phyloP scores from a whole-genome alignment of 805 yeast genomes.

The Candida nemodendra region DNA sequence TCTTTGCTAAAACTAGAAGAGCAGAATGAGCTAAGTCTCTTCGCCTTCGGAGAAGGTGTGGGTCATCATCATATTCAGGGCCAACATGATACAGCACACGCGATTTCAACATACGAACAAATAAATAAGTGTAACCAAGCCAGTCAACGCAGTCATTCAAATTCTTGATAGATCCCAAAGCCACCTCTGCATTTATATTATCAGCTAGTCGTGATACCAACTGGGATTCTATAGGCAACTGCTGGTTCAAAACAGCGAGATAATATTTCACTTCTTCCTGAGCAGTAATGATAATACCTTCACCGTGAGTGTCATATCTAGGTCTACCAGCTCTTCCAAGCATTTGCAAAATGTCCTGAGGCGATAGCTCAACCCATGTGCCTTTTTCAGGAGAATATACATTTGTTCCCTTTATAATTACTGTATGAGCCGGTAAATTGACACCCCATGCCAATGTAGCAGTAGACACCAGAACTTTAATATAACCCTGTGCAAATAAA shows the following conservation, averaged over 20 bases:
- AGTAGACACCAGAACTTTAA: constrained; percentile 83
- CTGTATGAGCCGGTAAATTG: constrained; percentile 92
- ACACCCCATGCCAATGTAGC: constrained; percentile 98
- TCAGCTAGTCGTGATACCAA: constrained; percentile 70
- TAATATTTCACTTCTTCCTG: constrained; percentile 85
- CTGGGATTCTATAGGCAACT: constrained; percentile 90
- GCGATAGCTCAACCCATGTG: constrained; percentile 85
- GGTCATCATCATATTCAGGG: constrained; percentile 55
- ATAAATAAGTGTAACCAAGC: constrained; percentile 78
- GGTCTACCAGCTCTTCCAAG: constrained; percentile 99
- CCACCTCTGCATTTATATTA: constrained; percentile 83
- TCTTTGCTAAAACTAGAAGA: constrained; percentile 51
- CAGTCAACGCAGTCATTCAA: constrained; percentile 73
- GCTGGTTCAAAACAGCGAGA: constrained; percentile 86
- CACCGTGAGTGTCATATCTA: constrained; percentile 86
- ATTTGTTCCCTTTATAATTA: constrained; percentile 89
- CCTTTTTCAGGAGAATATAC: constrained; percentile 90
- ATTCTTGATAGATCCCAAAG: constrained; percentile 59
- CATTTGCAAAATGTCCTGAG: constrained; percentile 95
- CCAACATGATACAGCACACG: constrained; percentile 79
- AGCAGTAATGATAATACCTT: constrained; percentile 88
- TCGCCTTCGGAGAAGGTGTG: constrained; percentile 49
- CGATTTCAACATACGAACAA: constrained; percentile 70
- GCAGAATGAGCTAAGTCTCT: constrained; percentile 78
- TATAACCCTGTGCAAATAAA: constrained; percentile 80